Base-by-base conservation (phyloP, 1,284 basidiomycete genomes). In the Ceratobasidium sp. region DNA sequence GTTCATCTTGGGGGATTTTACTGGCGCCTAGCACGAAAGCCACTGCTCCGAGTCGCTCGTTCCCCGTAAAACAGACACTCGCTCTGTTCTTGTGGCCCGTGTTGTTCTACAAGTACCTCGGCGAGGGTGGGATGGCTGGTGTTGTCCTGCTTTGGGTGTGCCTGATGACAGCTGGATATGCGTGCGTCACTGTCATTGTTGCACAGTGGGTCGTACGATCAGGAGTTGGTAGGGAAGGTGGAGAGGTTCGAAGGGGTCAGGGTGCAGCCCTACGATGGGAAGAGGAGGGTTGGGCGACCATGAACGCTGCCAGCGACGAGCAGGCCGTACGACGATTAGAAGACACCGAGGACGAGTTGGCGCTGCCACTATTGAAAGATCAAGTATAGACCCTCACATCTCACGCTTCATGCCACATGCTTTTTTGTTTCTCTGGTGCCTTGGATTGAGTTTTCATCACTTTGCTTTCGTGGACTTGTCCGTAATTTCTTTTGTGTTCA, bases 191-290 rank as follows among this genome's bases (percentile, higher is more conserved):
- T 19, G 33, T 72, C 2, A 2, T 60, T 24, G 56, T 72, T 14
- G 56, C 67, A 5, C 67, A 72, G 15, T 59, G 45, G 56, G n/a
- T 45, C 2, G 47, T 72, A n/a, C 36, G 67, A 7, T 57, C 56
- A 57, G 24, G 27, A 14, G 24, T 24, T 14, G 4, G 8, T 14
- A 19, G 41, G 19, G 48, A 60, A 33, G 27, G 31, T 17, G 45
- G 57, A 0, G 67, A 60, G 45, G 56, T 50, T 19, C 54, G 67
- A 47, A 56, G 51, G 27, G 51, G 67, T 1, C 56, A 51, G 27
- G 67, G 67, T 7, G 67, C 67, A 7, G 67, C 67, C 3, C 45
- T 48, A 27, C 54, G 67, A 14, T 72, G 67, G 67, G 67, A 72
- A 31, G 56, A 50, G 22, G 67, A 72, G 44, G 67, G 67, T 2